Conservation (phyloP, 768 basidiomycete species). For the Amanita inopinata region DNA sequence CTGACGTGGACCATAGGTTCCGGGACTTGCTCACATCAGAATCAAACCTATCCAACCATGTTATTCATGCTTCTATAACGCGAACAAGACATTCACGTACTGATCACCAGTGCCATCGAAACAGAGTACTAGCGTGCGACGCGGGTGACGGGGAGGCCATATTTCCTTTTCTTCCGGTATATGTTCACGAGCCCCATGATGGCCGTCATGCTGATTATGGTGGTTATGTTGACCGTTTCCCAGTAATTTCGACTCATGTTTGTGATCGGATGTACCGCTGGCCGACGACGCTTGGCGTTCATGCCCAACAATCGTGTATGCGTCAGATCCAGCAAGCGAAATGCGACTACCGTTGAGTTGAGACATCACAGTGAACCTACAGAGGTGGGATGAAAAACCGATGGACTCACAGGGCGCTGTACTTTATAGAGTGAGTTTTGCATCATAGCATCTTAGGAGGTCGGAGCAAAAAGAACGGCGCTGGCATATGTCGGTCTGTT, state of each 20-base stretch:
- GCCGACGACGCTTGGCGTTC: not conserved
- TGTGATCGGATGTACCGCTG: not conserved
- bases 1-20: not conserved
- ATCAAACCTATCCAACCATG: conserved; percentile 21
- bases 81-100: conserved; percentile 13
- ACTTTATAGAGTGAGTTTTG: no score
- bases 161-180: not conserved
- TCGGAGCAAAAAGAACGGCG: no score
- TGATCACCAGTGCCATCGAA: conserved; percentile 56
- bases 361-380: no score
- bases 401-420: no score
- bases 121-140: conserved; percentile 52
- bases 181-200: not conserved
- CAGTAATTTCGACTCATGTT: no score
- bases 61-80: not conserved
- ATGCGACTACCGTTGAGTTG: not conserved
- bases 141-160: conserved; percentile 13
- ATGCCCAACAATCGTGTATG: not conserved
- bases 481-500: no score
- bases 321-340: not conserved
- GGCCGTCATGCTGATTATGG: no score
- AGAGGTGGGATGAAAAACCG: no score
- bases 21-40: conserved; percentile 28
- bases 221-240: no score
- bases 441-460: no score